phyloP scores from a whole-genome alignment of 2,329 filamentous ascomycete species.

The Nigrospora osmanthi region DNA sequence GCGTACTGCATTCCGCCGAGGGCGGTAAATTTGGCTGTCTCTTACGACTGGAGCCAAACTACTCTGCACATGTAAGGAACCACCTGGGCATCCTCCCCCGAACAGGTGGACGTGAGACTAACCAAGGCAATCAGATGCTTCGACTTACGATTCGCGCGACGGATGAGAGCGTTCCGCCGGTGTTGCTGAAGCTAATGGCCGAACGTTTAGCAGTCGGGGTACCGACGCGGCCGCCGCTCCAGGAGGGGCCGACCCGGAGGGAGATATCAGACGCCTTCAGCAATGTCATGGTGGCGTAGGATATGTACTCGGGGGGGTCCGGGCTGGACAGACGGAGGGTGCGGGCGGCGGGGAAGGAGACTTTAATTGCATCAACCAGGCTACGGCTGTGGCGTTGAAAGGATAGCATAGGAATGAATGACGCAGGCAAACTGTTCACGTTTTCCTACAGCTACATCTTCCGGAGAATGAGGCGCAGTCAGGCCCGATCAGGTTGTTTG shows the following conservation, averaged over 20 bases:
- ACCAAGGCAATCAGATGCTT: constrained; percentile 62
- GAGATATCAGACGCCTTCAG: constrained; percentile 50
- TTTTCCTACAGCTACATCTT: no score
- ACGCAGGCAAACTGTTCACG: no score
- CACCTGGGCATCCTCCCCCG: not conserved
- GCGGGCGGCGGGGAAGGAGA: no score
- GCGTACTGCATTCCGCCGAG: constrained; percentile 73
- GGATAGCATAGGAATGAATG: no score
- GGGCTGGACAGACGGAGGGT: no score
- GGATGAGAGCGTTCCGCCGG: constrained; percentile 76
- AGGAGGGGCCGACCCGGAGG: constrained; percentile 31
- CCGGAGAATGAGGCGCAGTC: no score
- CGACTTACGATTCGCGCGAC: constrained; percentile 90
- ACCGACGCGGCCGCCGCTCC: constrained; percentile 29
- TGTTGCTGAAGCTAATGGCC: constrained; percentile 81
- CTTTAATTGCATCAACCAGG: no score
- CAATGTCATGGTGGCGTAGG: constrained; percentile 43
- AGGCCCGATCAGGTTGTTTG: no score
- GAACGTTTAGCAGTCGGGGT: constrained; percentile 59
- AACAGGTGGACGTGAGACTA: not conserved
- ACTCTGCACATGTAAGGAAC: constrained; percentile 70
- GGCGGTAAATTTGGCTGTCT: constrained; percentile 92
- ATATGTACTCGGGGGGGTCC: not conserved
- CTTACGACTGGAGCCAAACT: constrained; percentile 90
- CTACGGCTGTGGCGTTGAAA: no score